Base-by-base conservation (phyloP, 1,139 yeast genomes). In the Spencermartinsiella ligniputridi region DNA sequence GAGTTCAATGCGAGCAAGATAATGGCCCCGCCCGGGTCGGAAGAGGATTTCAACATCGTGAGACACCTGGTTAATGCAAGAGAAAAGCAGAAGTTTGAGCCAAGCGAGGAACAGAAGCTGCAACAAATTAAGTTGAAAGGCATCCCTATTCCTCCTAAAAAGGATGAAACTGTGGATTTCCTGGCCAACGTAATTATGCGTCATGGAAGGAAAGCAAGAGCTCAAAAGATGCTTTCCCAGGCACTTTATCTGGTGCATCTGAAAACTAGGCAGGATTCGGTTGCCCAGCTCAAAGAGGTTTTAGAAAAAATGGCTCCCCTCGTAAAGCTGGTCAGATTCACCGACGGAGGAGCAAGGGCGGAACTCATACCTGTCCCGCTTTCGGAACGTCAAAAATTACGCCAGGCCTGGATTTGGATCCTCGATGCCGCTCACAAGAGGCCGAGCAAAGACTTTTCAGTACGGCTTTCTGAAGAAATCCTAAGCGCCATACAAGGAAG, bases 401-500 rank as follows among this genome's bases (percentile, higher is more conserved):
- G 96, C 66, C 79, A 77, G 59, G 96, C 97, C 2, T 85, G 94
- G 72, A 68, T 72, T 51, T 92, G 97, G 97, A 83, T 92, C 41
- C 68, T 89, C 47, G 96, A 88, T 48, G 89, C 95, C 17, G 79
- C 95, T 22, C 75, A 79, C 46, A 83, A 83, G 62, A 82, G 95
- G 64, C 83, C 81, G 44, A 81, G 92, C 17, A 78, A 81, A 49
- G 94, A 86, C 58, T 84, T 84, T 58, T 74, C 95, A 1, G 97
- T 92, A 25, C 78, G 97, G 60, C 74, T 92, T 48, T 92, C 92
- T 27, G 97, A 92, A 67, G 97, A 92, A 66, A 77, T 92, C 49
- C 65, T 88, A 37, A 72, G 84, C 44, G 94, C 94, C 24, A 74
- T 74, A 56, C 81, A 78, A 57, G 96, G 96, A 43, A 80, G 79